Base-by-base conservation (phyloP, 331 rosid species). In the Acacia concinna region DNA sequence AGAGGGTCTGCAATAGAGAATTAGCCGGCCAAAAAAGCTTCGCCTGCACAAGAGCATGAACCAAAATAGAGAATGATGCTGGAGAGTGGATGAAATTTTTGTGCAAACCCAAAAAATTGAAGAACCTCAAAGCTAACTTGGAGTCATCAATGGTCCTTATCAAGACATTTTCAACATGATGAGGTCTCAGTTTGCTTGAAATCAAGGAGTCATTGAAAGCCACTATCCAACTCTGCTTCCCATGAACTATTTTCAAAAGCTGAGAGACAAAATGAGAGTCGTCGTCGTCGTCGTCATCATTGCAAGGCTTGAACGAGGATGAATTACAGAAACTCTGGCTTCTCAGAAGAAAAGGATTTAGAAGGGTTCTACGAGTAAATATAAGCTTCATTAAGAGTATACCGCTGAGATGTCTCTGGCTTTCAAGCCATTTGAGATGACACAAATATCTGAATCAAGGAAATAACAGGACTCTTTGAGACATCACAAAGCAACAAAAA, bases 71-170 rank as follows among this genome's bases (percentile, higher is more conserved):
- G 71, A 91, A 94, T 13, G 97, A 92, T 76, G 94, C 63, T 13
- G 85, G 80, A 1, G 97, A 88, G 59, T 94, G 98, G 66, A 83
- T 78, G 84, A 94, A 90, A 78, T 85, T 89, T 79, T 79, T 75
- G 87, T 91, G 96, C 70, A 94, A 81, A 40, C 98, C 98, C 72
- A 94, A 80, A 74, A 92, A 94, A 80, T 94, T 94, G 87, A 92
- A 92, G 90, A 94, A 92, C 63, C 97, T 86, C 84, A 94, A 79
- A 25, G 97, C 97, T 81, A 92, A 80, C 88, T 83, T 91, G 85
- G 96, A 56, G 79, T 94, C 87, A 34, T 84, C 87, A 2, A 87
- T 6, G 54, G 88, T 87, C 56, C 82, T 90, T 65, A 88, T 75
- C 85, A 92, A 83, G 63, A 94, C 84, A 70, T 73, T 78, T 79